These are phyloP conservation scores for Pseudonectria foliicola DNA, from an alignment of 2,329 filamentous ascomycete species.

Conservation along the genomic window DNA sequence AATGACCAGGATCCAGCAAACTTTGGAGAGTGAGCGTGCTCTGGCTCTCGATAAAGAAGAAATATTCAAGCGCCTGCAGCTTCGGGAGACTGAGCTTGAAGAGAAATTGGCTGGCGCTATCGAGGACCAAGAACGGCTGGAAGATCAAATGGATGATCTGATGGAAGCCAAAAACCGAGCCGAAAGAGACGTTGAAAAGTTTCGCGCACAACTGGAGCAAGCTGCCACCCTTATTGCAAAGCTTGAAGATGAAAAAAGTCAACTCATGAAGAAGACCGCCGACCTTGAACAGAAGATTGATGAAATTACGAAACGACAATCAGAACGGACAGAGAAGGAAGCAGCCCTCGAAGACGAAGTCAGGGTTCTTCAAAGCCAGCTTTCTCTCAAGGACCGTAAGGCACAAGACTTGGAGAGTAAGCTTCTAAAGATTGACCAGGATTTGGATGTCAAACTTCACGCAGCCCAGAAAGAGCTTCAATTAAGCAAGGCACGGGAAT, in stretches of 20 bases:
- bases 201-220: slow-evolving; percentile 79
- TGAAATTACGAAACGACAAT: slow-evolving; percentile 62
- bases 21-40: slow-evolving; percentile 90
- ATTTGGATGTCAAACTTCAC: slow-evolving; percentile 78
- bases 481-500: slow-evolving; percentile 63
- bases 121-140: slow-evolving; percentile 87
- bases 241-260: slow-evolving; percentile 78
- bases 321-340: slow-evolving; percentile 69
- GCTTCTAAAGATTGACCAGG: slow-evolving; percentile 77
- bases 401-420: slow-evolving; percentile 79
- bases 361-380: slow-evolving; percentile 84
- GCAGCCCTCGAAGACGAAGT: slow-evolving; percentile 73
- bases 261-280: slow-evolving; percentile 59
- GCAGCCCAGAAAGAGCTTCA: slow-evolving; percentile 74
- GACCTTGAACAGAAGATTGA: slow-evolving; percentile 65
- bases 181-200: slow-evolving; percentile 75
- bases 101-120: slow-evolving; percentile 90
- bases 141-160: slow-evolving; percentile 86
- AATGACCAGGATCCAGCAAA: slow-evolving; percentile 84
- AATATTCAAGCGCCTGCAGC: slow-evolving; percentile 93
- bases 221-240: slow-evolving; percentile 80
- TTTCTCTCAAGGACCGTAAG: slow-evolving; percentile 84
- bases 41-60: slow-evolving; percentile 96
- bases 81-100: slow-evolving; percentile 82
- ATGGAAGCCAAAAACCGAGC: slow-evolving; percentile 83